Conservation (phyloP, 2,329 filamentous ascomycete species). For the Aspergillus aculeatus region DNA sequence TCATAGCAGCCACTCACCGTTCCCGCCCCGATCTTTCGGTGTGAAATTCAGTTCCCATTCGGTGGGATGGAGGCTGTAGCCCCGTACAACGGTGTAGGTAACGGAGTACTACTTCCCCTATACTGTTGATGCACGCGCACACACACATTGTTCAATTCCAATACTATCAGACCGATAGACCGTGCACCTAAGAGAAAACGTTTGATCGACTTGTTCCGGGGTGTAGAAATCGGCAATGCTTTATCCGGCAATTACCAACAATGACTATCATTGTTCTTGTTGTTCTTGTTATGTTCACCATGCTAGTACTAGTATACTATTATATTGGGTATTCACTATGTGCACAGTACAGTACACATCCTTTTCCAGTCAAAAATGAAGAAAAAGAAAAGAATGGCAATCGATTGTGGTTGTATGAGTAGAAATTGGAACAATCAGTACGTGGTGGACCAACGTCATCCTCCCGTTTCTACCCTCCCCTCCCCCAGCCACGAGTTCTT, state of each 20-base stretch:
- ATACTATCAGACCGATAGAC: background rate
- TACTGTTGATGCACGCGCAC: background rate
- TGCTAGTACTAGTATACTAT: no score
- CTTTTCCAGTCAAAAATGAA: background rate
- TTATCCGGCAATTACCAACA: background rate
- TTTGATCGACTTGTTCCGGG: background rate
- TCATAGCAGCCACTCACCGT: conserved; percentile 21
- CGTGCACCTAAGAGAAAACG: background rate
- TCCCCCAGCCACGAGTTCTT: conserved; percentile 12
- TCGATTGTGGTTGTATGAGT: background rate
- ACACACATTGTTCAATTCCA: background rate
- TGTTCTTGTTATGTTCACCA: background rate
- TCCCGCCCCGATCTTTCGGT: conserved; percentile 25
- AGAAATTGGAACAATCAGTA: background rate
- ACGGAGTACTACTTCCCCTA: background rate
- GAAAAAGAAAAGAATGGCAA: background rate
- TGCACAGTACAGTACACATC: conserved; percentile 16
- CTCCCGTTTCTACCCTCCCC: conserved; percentile 8
- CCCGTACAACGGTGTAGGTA: background rate
- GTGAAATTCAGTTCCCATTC: conserved; percentile 15
- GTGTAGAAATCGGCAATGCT: no score
- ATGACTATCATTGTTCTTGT: background rate
- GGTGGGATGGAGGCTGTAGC: background rate
- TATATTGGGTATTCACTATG: background rate
- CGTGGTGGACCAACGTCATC: conserved; percentile 13